Base-by-base conservation (phyloP, 768 basidiomycete genomes). In the Phanerochaete sordida region DNA sequence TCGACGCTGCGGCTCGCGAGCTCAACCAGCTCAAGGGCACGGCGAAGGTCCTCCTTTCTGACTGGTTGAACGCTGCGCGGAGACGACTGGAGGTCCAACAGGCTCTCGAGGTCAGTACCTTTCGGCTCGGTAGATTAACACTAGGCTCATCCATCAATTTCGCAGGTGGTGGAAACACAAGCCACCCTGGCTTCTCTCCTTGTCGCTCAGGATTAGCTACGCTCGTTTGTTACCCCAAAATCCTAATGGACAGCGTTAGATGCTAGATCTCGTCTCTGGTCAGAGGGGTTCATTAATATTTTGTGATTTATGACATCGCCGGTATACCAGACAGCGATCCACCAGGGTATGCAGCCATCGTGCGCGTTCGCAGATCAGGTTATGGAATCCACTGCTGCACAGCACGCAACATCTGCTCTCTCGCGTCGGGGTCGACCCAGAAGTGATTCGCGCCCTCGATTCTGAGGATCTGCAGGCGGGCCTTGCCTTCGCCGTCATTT, bases 31-130 rank as follows among this genome's bases (percentile, higher is more conserved):
- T 99, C 57, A 84, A 80, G 33, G 96, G 95, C 1, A 85, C 90
- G 60, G 90, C 90, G 16, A 90, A 87, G 73, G 70, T 81, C 55
- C 70, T 96, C 46, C 67, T 91, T 55, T 75, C 79, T 35, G 96
- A 98, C 74, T 99, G 96, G 97, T 76, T 99, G 43, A 85, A 87
- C 65, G 94, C 93, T 66, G 95, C 94, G 11, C 80, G 96, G 64
- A 79, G 83, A 69, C 81, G 95, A 70, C 73, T 99, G 62, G 93
- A 97, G 75, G 94, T 97, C 31, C 81, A 91, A 72, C 96, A 98
- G 73, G 92, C 94, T 44, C 73, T 99, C 65, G 90, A 95, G 79
- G 93, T n/a, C n/a, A n/a, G n/a, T n/a, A n/a, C n/a, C n/a, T n/a
- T n/a, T n/a, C n/a, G n/a, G n/a, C n/a, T n/a, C n/a, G n/a, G n/a